These are phyloP conservation scores for Lasiosphaeria miniovina DNA, from an alignment of 495 filamentous ascomycete genomes.

Conservation along the genomic window DNA sequence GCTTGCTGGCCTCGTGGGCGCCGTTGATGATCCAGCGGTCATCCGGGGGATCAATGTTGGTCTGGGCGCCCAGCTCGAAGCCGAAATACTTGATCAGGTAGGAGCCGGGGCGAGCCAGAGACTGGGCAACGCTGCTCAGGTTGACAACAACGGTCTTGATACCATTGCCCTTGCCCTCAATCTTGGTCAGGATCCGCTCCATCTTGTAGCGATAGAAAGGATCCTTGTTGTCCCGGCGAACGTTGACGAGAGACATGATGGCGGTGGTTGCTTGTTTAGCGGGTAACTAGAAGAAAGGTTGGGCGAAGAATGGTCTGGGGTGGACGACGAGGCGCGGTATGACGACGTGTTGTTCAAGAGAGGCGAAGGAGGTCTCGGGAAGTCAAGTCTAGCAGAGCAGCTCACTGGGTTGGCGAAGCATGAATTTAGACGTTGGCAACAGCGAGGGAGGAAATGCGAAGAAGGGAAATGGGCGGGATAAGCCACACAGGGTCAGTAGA, in stretches of 20 bases:
- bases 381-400: conserved; percentile 23
- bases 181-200: conserved; percentile 97
- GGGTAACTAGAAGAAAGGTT: conserved; percentile 20
- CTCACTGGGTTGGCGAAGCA: conserved; percentile 23
- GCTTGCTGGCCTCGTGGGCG: conserved; percentile 90
- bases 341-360: conserved; percentile 1
- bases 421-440: conserved; percentile 16
- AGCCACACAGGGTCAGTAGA: conserved; percentile 41
- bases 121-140: conserved; percentile 88
- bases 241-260: conserved; percentile 75
- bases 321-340: conserved; percentile 8
- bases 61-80: conserved; percentile 96
- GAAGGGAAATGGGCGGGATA: conserved; percentile 26
- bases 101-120: conserved; percentile 84
- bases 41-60: conserved; percentile 93
- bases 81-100: conserved; percentile 99
- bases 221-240: conserved; percentile 97
- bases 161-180: conserved; percentile 98
- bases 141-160: conserved; percentile 98
- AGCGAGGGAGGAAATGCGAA: background rate
- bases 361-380: conserved; percentile 4
- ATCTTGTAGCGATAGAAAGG: conserved; percentile 99
- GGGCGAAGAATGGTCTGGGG: conserved; percentile 8
- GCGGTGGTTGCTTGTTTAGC: conserved; percentile 33
- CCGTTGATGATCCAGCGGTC: conserved; percentile 99